phyloP scores from a whole-genome alignment of 208 protist species.

The Trichomonas tenax region DNA sequence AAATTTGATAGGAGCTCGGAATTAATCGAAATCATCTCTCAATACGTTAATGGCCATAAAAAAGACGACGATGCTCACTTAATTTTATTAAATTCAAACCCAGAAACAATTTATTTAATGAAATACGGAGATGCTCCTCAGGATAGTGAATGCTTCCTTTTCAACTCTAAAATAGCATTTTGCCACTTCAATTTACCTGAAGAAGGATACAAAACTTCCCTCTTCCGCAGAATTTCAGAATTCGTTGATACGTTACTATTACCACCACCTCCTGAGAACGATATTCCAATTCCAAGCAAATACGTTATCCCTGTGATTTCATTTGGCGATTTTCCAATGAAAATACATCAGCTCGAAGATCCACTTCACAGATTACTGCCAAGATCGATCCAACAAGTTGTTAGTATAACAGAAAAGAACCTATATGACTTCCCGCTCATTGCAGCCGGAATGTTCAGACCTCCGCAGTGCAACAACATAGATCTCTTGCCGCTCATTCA shows the following conservation, averaged over 20 bases:
- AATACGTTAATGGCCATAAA: not conserved
- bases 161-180: not conserved
- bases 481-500: not conserved
- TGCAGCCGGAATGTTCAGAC: not conserved
- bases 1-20: not conserved
- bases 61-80: not conserved
- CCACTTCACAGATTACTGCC: not conserved
- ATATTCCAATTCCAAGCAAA: not conserved
- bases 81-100: not conserved
- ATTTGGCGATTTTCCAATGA: not conserved
- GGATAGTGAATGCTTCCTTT: not conserved
- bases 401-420: not conserved
- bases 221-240: not conserved
- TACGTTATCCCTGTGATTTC: not conserved
- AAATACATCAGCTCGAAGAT: not conserved
- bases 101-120: not conserved
- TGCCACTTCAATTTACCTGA: not conserved
- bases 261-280: not conserved
- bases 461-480: not conserved
- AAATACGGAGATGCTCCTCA: not conserved
- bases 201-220: not conserved
- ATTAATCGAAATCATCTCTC: not conserved
- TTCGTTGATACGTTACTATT: not conserved
- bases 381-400: not conserved
- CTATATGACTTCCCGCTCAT: not conserved